These are phyloP conservation scores for Hibiscus tridactylites DNA, from an alignment of 345 rosid species.

Conservation along the genomic window DNA sequence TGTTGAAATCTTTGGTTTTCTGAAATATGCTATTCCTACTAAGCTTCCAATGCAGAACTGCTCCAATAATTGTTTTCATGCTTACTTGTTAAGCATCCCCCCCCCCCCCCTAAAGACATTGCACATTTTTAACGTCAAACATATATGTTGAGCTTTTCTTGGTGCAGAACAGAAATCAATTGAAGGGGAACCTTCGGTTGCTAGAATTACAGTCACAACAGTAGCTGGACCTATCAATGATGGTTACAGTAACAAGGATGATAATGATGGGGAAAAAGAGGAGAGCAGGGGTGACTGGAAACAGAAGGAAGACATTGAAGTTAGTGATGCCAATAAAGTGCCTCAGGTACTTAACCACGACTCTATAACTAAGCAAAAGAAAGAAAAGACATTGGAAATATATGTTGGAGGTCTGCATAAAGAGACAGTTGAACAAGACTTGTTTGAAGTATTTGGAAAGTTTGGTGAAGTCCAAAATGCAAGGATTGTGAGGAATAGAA, in stretches of 20 bases:
- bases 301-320: conserved; percentile 11
- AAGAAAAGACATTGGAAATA: conserved; percentile 4
- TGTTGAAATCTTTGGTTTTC: neutral
- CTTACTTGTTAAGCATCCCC: too few relatives aligned
- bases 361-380: neutral
- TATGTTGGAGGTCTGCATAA: conserved; percentile 14
- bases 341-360: neutral
- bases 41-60: neutral
- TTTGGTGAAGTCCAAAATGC: conserved; percentile 11
- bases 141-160: neutral
- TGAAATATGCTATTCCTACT: neutral
- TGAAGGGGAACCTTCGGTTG: conserved; percentile 6
- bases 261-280: neutral
- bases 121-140: neutral
- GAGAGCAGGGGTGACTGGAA: neutral
- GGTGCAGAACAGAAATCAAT: neutral
- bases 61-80: too few relatives aligned
- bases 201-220: conserved; percentile 1
- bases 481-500: conserved; percentile 6
- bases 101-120: neutral
- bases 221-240: neutral
- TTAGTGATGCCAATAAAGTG: neutral
- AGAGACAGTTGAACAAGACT: conserved; percentile 11
- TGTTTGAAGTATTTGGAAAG: conserved; percentile 12
- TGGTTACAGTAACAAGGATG: neutral